Base-by-base conservation (phyloP, 176 grass and related monocot species). In the Ensete glaucum region DNA sequence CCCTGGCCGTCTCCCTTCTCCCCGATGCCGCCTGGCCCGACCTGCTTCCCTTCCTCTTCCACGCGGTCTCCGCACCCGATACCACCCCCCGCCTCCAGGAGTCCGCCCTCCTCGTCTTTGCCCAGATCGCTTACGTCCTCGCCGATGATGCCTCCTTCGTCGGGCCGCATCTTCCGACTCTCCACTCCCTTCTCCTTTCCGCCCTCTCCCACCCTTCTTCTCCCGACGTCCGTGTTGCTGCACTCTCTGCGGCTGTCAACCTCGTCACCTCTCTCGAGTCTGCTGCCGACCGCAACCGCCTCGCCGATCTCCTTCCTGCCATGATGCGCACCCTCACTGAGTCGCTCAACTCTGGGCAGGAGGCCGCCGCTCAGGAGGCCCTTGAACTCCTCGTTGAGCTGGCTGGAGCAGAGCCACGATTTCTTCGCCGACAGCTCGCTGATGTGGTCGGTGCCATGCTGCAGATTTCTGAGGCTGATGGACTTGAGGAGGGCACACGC, bases 241-340 rank as follows among this genome's bases (percentile, higher is more conserved):
- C 91, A 0, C 78, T 99, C 25, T 69, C 82, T 2, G 96, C 96
- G 0, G 86, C 96, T 0, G 88, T 99, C 50, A 99, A 89, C 72
- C 90, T 99, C 2, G 96, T 99, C 17, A 91, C 93, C 76, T 91
- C 88, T 81, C 77, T 99, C 52, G 83, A 86, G 48, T 91, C 91
- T 62, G 84, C 92, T 24, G 13, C 91, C 0, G 91, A 95, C 26
- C 86, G 96, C 0, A 91, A 99, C 49, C 88, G 90, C 78, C 83
- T 99, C 73, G 91, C 88, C 76, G 91, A 99, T 69, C 73, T 99
- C 62, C 84, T 99, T 50, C 96, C 91, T 0, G 85, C 91, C 1
- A 94, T 99, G 96, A 99, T 99, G 96, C 82, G 85, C 34, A 88
- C 96, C 1, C 90, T 99, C 52, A 99, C 91, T 0, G 96, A 99